Conservation (phyloP, 305 asterid species). For the Solanum hybrid region DNA sequence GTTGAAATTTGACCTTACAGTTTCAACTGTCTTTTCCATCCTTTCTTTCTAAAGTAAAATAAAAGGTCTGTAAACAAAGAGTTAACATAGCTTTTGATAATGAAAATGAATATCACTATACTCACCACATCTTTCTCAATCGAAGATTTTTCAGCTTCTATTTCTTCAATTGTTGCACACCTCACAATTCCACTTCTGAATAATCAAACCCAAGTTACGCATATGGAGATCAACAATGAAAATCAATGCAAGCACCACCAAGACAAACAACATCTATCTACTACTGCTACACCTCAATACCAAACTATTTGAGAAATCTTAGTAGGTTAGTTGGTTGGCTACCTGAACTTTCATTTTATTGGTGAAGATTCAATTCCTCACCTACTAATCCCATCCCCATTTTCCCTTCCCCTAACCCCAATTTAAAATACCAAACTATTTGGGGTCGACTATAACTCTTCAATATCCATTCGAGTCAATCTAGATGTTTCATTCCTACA, state of each 20-base stretch:
- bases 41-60: conserved; percentile 52
- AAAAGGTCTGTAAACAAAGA: neutral
- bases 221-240: neutral
- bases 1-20: conserved; percentile 53
- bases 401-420: neutral
- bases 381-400: neutral
- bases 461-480: neutral
- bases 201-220: conserved; percentile 4
- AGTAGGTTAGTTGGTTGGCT: neutral
- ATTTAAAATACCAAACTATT: neutral
- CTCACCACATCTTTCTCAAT: conserved; percentile 76
- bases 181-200: conserved; percentile 50
- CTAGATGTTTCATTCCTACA: neutral
- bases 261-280: neutral
- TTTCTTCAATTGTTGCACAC: conserved; percentile 83
- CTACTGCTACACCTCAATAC: neutral
- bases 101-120: neutral
- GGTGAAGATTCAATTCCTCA: neutral
- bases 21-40: conserved; percentile 87
- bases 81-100: neutral
- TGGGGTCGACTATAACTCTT: neutral
- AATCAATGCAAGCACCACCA: neutral
- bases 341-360: neutral
- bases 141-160: conserved; percentile 73
- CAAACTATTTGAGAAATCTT: neutral